phyloP scores from a whole-genome alignment of 495 filamentous ascomycete species.

The Pyronema domesticum region DNA sequence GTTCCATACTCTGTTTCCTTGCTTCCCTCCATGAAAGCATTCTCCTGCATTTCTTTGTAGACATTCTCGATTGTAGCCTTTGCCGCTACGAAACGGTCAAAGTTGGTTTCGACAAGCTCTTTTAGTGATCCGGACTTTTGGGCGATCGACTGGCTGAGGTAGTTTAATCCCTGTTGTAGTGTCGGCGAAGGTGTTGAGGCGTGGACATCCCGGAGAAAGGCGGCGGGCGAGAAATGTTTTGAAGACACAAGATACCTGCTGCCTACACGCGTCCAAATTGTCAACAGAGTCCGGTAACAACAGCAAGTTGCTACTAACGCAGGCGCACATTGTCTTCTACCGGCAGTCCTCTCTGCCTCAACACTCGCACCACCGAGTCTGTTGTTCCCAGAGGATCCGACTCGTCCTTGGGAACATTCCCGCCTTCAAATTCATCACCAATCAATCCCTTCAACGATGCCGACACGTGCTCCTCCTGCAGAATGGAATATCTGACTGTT shows the following conservation, averaged over 20 bases:
- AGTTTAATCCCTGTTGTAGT: conserved; percentile 60
- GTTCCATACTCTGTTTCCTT: conserved; percentile 95
- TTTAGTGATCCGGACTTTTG: conserved; percentile 93
- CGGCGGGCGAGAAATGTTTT: conserved; percentile 79
- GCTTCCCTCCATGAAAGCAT: conserved; percentile 45
- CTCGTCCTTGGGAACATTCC: conserved; percentile 60
- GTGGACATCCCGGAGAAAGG: conserved; percentile 86
- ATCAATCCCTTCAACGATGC: conserved; percentile 18
- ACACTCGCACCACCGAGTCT: conserved; percentile 64
- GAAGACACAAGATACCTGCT: conserved; percentile 90
- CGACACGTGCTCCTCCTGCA: conserved; percentile 21
- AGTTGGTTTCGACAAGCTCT: conserved; percentile 88
- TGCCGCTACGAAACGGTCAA: conserved; percentile 88
- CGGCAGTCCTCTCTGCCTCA: conserved; percentile 56
- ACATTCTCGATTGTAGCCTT: conserved; percentile 97
- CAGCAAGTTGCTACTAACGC: conserved; percentile 32
- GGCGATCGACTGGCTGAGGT: conserved; percentile 76
- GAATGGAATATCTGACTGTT: conserved; percentile 22
- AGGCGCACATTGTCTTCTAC: conserved; percentile 71
- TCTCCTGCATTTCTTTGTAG: conserved; percentile 96
- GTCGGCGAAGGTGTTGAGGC: conserved; percentile 60
- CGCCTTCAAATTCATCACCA: conserved; percentile 12
- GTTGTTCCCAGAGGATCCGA: conserved; percentile 69
- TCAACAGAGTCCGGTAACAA: conserved; percentile 5
- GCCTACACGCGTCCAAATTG: conserved; percentile 29